phyloP scores from a whole-genome alignment of 2,329 filamentous ascomycete species.

The Diplodia corticola region DNA sequence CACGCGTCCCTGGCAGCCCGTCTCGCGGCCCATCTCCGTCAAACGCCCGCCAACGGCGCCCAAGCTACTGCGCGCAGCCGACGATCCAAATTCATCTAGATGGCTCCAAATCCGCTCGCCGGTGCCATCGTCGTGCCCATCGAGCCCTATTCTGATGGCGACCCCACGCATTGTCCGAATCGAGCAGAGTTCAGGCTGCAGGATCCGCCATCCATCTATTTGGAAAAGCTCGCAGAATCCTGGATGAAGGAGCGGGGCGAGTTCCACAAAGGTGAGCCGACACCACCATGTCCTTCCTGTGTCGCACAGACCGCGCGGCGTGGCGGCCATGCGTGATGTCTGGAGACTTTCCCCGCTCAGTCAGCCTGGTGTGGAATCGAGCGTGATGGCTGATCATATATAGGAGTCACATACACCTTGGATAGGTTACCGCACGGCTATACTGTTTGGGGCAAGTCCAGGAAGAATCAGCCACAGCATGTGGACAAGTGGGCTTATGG shows the following conservation, averaged over 20 bases:
- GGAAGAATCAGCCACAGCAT: constrained; percentile 43
- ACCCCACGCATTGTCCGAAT: constrained; percentile 41
- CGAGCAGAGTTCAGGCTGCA: constrained; percentile 36
- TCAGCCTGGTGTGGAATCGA: not conserved
- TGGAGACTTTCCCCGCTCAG: not conserved
- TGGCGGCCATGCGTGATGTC: not conserved
- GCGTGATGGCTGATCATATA: not conserved
- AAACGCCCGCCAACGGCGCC: not conserved
- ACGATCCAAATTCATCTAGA: not conserved
- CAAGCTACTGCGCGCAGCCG: not conserved
- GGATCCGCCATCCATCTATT: constrained; percentile 45
- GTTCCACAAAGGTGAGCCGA: not conserved
- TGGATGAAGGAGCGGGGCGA: constrained; percentile 51
- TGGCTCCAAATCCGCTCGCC: not conserved
- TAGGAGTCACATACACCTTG: constrained; percentile 50
- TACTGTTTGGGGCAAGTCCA: constrained; percentile 48
- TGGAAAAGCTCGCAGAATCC: constrained; percentile 48
- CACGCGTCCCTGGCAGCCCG: not conserved
- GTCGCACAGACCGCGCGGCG: not conserved
- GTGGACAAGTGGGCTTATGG: constrained; percentile 60
- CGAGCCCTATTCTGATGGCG: constrained; percentile 36
- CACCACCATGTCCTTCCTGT: not conserved
- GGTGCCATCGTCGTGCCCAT: not conserved
- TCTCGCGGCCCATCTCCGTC: not conserved
- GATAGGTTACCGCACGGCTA: constrained; percentile 58